phyloP scores from a whole-genome alignment of 2,329 filamentous ascomycete species.

The Sarocladium strictum region DNA sequence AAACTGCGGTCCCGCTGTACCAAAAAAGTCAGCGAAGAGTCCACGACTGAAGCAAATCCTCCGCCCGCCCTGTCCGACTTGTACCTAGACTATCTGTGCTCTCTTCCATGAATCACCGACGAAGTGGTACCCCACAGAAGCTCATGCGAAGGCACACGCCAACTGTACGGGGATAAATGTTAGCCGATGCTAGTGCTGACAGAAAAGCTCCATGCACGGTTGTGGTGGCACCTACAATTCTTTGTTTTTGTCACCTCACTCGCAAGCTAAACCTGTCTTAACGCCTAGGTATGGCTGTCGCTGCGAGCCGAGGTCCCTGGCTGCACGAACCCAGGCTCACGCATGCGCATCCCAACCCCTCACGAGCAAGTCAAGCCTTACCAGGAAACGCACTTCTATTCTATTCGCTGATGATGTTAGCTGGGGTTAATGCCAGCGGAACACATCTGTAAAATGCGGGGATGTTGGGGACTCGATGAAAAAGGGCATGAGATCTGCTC shows the following conservation, averaged over 20 bases:
- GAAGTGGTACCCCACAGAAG: not conserved
- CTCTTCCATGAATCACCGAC: conserved; percentile 1
- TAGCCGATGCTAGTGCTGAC: not conserved
- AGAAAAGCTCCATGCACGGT: not conserved
- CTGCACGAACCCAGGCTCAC: not conserved
- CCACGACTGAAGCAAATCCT: not conserved
- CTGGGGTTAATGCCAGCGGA: not conserved
- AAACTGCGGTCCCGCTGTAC: too few species aligned
- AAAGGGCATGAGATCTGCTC: too few species aligned
- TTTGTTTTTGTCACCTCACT: not conserved
- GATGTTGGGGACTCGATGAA: not conserved
- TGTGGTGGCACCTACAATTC: not conserved
- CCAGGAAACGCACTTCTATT: conserved; percentile 5
- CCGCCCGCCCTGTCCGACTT: not conserved
- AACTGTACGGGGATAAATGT: not conserved
- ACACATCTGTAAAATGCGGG: not conserved
- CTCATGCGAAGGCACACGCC: not conserved
- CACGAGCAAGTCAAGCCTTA: not conserved
- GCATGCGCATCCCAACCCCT: not conserved
- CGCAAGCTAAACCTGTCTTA: not conserved
- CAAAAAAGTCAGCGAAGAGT: not conserved
- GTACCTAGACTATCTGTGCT: too few species aligned
- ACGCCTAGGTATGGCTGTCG: not conserved
- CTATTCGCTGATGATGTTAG: not conserved
- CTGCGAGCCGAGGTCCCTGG: not conserved